Evolutionary conservation across 768 basidiomycete genomes (phyloP).

Genomic region (Lentinus tigrinus): DNA sequence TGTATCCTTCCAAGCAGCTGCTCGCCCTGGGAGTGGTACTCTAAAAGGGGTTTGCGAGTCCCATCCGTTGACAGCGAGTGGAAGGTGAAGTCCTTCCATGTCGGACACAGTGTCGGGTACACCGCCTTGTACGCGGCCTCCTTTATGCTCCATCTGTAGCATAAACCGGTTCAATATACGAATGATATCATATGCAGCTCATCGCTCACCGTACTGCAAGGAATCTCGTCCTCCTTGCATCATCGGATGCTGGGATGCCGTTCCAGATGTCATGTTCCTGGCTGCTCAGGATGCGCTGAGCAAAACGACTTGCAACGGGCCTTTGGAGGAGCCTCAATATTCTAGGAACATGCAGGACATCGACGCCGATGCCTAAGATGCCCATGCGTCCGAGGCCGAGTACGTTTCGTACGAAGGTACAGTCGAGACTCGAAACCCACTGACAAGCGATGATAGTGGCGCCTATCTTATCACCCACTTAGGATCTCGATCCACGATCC

Average conservation of each 20-base stretch:
- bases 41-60: constrained; percentile 50
- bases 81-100: constrained; percentile 69
- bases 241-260: constrained; percentile 27
- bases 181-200: background rate
- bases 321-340: constrained; percentile 54
- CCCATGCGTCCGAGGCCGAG: constrained; percentile 39
- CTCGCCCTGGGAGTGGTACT: constrained; percentile 17
- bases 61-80: constrained; percentile 26
- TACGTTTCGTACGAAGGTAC: background rate
- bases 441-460: background rate
- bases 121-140: constrained; percentile 88
- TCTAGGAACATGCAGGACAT: constrained; percentile 45
- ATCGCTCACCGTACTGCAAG: constrained; percentile 68
- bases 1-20: constrained; percentile 45
- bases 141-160: constrained; percentile 73
- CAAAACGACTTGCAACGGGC: constrained; percentile 45
- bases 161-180: background rate
- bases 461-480: background rate
- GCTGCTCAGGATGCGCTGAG: constrained; percentile 61
- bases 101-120: constrained; percentile 57
- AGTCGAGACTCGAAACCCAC: too few relatives aligned
- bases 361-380: constrained; percentile 71
- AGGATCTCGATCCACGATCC: constrained; percentile 9
- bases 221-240: constrained; percentile 40
- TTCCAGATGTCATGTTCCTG: constrained; percentile 42